Evolutionary conservation across 106 monocot genomes (phyloP).

Genomic region (Allium sativum): DNA sequence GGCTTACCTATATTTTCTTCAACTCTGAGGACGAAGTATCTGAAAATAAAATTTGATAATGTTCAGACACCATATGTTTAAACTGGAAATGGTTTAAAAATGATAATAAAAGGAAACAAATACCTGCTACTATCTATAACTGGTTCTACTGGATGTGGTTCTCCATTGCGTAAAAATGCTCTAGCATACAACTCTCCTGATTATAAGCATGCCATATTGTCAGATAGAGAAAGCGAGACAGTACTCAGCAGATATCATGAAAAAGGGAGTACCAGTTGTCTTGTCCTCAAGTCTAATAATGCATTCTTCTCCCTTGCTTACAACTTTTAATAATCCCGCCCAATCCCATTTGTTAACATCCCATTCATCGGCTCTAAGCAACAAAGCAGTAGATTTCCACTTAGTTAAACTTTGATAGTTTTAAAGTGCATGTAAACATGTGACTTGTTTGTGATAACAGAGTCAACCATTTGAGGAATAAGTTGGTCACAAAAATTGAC

Average conservation of each 20-base stretch:
- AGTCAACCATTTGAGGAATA: too few species aligned
- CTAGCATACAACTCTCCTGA: constrained; percentile 92
- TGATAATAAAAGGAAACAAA: background rate
- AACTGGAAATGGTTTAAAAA: background rate
- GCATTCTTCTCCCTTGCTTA: constrained; percentile 92
- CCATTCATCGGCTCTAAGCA: constrained; percentile 97
- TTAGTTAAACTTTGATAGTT: background rate
- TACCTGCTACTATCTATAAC: constrained; percentile 99
- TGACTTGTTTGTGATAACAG: too few species aligned
- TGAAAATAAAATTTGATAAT: constrained; percentile 16
- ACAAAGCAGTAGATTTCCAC: background rate
- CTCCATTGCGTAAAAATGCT: constrained; percentile 78
- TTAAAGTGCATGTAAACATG: too few species aligned
- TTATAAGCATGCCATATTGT: constrained; percentile 11
- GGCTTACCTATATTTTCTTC: constrained; percentile 84
- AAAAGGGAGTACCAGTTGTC: constrained; percentile 41
- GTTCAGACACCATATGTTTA: too few species aligned
- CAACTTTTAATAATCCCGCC: constrained; percentile 84
- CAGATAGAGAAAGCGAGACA: too few species aligned
- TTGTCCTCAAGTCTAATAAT: constrained; percentile 86
- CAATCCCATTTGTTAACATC: constrained; percentile 98
- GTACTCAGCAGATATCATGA: background rate
- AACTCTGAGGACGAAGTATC: constrained; percentile 94
- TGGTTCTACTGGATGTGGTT: constrained; percentile 90
- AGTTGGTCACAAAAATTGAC: too few species aligned